Evolutionary conservation across 2,329 filamentous ascomycete genomes (phyloP), one percentile per base, ranked within the genome.

Genomic region (Cryphonectria parasitica): DNA sequence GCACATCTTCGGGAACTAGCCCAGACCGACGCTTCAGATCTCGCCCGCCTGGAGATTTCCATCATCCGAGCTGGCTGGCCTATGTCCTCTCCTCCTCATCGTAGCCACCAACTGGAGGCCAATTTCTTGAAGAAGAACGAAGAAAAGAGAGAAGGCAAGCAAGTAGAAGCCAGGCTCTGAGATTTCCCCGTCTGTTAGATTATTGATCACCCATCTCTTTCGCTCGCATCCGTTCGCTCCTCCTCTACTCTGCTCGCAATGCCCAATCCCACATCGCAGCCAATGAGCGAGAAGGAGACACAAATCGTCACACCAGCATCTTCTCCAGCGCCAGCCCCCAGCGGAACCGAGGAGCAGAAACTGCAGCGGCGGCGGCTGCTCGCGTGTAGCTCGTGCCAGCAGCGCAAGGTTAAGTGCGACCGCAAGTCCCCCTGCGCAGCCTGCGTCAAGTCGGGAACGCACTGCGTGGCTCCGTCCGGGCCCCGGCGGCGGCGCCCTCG

Each of bases 361-460:
- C 34, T 4, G 36, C 36, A 39, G 36, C 52, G 8, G 52, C n/a
- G 11, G n/a, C 25, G 52, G n/a, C 25, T 82, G 4, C 75, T 83
- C 4, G 80, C 83, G 1, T 92, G 90, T 74, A 79, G 88, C 1
- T 82, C 85, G 1, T 93, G 90, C 73, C 89, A 91, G 75, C 88
- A 89, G 74, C 86, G 89, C 65, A 91, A 91, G 75, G 81, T 91
- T 52, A 89, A 86, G 72, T 91, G 89, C 77, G 85, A 90, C 74
- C 86, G 87, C 70, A 83, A 80, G 31, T 85, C 85, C 72, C 89
- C 89, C 2, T 91, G 89, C 74, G 76, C 82, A 1, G 85, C 85
- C 67, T 91, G 89, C 74, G 74, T 81, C 49, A 85, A 82, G 67
- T 77, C 81, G 15, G 74, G 78, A 0, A 77, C 76, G 0, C 78